Base-by-base conservation (phyloP, 73 alveolate species). In the Diophrys sp. region DNA sequence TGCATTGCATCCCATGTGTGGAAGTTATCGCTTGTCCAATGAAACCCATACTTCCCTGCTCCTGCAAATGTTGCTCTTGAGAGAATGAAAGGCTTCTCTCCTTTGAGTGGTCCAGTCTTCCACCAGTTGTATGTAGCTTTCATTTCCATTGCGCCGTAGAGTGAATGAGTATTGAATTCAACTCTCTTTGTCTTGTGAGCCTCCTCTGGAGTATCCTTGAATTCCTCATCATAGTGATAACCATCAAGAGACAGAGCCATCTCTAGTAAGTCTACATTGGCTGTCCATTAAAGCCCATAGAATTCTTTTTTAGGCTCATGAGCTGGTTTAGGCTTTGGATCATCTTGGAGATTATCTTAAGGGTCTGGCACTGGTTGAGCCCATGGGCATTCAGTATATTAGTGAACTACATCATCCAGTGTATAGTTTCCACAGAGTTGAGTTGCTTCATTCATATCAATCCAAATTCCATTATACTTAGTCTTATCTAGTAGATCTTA, bases 401-500 rank as follows among this genome's bases (percentile, higher is more conserved):
- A 78, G 66, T 56, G 89, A 54, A 83, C 78, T 70, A 87, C 74
- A 67, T 83, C 86, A 8, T 73, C 72, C 23, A 27, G 1, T 25
- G 33, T 54, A 73, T 73, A 71, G 57, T 54, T 54, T 54, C 73
- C 80, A 70, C 96, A 93, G 78, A 96, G 72, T 80, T 81, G 88
- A 32, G 97, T 88, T 33, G 96, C 93, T 70, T 97, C 99, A 87
- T 97, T 97, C 99, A 95, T 96, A 82, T 97, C 99, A 31, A 94
- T 75, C 99, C 99, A 97, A 18, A 97, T 82, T n/a, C 99, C 99
- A 83, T 94, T 98, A 80, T 89, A 94, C 34, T 80, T 62, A 2
- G 95, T 76, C 66, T 74, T 80, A 26, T 88, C 56, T 33, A 83
- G 77, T 70, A 88, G 81, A 34, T 79, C 82, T 29, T 84, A 71